Evolutionary conservation across 2,329 filamentous ascomycete genomes (phyloP).

Genomic region (Cordyceps tenuipes): DNA sequence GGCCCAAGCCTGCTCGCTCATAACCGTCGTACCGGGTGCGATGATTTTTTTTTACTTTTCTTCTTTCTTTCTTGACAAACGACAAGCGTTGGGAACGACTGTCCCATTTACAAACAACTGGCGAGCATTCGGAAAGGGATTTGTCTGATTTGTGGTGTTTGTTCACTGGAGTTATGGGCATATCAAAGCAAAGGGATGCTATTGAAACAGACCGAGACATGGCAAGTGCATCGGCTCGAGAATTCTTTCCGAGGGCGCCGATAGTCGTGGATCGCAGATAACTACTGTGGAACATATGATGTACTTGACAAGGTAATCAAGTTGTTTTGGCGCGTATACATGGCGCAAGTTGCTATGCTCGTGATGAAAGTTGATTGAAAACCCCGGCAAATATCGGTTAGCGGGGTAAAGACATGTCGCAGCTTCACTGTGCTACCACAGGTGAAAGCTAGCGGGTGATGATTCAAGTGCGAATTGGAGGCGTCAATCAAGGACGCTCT

Average conservation of each 20-base stretch:
- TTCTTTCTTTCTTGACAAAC: not conserved
- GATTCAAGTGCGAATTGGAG: not conserved
- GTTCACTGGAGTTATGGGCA: constrained; percentile 1
- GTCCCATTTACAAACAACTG: not conserved
- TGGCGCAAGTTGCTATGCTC: not conserved
- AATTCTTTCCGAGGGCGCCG: not conserved
- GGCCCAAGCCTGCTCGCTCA: constrained; percentile 33
- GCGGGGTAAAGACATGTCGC: not conserved
- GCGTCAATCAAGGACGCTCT: not conserved
- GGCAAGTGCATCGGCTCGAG: not conserved
- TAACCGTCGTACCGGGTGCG: constrained; percentile 14
- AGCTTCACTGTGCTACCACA: not conserved
- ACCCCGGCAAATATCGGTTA: not conserved
- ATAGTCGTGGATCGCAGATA: not conserved
- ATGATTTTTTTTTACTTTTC: not conserved
- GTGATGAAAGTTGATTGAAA: not conserved
- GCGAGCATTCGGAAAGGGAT: not conserved
- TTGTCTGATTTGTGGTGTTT: not conserved
- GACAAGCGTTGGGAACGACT: not conserved
- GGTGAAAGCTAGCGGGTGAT: not conserved
- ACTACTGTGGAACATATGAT: not conserved
- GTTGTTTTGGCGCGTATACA: not conserved
- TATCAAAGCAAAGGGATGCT: not conserved
- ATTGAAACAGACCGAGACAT: not conserved
- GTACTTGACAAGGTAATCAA: not conserved